Evolutionary conservation across 129 eudicot species (phyloP).

Genomic region (Pittosporum tobira): DNA sequence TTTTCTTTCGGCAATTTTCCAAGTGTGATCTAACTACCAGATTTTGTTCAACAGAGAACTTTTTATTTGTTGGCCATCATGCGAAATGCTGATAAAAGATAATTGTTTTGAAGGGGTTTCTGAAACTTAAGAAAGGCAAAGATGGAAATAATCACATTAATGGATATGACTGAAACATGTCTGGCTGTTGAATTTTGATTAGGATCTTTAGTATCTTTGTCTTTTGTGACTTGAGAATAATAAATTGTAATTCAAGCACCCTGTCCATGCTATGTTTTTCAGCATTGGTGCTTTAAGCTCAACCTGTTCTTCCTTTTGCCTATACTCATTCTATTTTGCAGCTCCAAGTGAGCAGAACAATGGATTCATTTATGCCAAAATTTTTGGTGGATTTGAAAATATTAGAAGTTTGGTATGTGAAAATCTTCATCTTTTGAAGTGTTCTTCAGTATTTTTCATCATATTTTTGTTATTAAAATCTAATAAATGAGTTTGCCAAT

Average conservation of each 20-base stretch:
- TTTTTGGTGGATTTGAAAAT: slow-evolving; percentile 88
- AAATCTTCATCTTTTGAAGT: background rate
- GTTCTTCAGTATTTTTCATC: slow-evolving; percentile 8
- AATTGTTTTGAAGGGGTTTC: background rate
- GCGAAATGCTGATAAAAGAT: background rate
- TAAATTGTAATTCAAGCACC: background rate
- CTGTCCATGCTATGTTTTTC: background rate
- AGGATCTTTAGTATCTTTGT: slow-evolving; percentile 9
- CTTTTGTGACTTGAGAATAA: background rate
- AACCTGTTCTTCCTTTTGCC: background rate
- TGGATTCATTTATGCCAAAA: slow-evolving; percentile 81
- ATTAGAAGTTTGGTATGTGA: slow-evolving; percentile 63
- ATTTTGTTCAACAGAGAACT: background rate
- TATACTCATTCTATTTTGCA: slow-evolving; percentile 29
- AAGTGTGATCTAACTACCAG: background rate
- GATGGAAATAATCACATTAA: background rate
- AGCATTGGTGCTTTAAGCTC: background rate
- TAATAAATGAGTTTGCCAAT: slow-evolving; percentile 27
- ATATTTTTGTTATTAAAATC: slow-evolving; percentile 15
- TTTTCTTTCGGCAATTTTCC: slow-evolving; percentile 11
- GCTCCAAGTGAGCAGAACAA: slow-evolving; percentile 46
- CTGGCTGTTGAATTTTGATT: background rate
- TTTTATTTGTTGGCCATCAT: background rate
- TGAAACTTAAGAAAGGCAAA: background rate
- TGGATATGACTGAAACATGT: too few relatives aligned